Evolutionary conservation across 257 asterid genomes (phyloP).

Genomic region (Cinchona pubescens): DNA sequence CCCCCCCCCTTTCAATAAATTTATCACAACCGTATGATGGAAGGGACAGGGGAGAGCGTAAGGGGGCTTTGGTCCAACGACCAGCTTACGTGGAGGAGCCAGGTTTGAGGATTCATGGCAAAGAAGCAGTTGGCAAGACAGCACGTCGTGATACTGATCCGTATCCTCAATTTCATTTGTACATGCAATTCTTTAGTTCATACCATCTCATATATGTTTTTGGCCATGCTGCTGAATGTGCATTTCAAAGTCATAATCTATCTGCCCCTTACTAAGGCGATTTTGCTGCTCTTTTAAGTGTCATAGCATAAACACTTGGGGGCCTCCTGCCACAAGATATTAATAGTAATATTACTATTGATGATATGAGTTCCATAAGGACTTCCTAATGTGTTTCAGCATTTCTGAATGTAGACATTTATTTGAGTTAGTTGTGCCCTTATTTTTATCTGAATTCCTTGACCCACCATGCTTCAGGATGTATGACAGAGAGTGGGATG

Average conservation of each 20-base stretch:
- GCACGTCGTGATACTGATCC: slow-evolving; percentile 79
- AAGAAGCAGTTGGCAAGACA: slow-evolving; percentile 69
- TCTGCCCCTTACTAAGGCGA: neutral
- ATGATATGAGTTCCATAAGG: neutral
- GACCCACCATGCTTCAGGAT: slow-evolving; percentile 44
- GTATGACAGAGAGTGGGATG: slow-evolving; percentile 97
- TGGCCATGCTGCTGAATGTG: neutral
- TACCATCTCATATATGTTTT: neutral
- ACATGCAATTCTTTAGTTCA: neutral
- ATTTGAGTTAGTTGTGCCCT: neutral
- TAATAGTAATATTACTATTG: neutral
- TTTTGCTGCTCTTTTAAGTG: neutral
- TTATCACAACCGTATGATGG: slow-evolving; percentile 61
- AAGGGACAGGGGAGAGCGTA: slow-evolving; percentile 84
- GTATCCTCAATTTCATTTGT: slow-evolving; percentile 57
- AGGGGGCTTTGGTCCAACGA: slow-evolving; percentile 60
- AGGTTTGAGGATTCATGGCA: slow-evolving; percentile 65
- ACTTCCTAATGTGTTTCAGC: neutral
- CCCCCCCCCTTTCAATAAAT: slow-evolving; percentile 57
- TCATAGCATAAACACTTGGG: neutral
- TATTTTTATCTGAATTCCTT: slow-evolving; percentile 32
- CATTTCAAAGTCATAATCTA: neutral
- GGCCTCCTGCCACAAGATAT: too few relatives aligned
- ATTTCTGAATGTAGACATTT: neutral
- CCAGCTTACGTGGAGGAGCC: slow-evolving; percentile 81